Base-by-base conservation (phyloP, 768 basidiomycete species). In the Leucosporidium creatinivorum region DNA sequence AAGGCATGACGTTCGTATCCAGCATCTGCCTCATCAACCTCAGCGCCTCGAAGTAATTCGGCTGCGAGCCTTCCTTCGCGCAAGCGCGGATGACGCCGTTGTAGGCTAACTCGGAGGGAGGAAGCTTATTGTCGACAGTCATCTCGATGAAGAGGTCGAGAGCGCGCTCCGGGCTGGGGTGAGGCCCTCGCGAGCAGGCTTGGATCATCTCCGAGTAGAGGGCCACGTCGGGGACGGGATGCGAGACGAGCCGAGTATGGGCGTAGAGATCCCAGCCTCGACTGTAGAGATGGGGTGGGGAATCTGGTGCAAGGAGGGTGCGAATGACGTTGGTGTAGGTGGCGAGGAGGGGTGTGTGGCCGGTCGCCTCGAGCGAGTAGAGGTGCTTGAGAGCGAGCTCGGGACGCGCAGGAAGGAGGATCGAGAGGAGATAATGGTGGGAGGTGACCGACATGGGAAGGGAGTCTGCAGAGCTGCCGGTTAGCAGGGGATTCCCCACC, bases 201-300 rank as follows among this genome's bases (percentile, higher is more conserved):
- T 84, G 83, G 73, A 99, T 91, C 92, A 99, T 96, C 47, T 84
- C 76, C 0, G 86, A 83, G 79, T 91, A 98, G 10, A 93, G 80
- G 28, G 82, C 77, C 19, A 81, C 81, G 69, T 88, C 85, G 0
- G 93, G 93, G 5, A 80, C 79, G 1, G 91, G 86, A 76, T 98
- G 92, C 1, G 94, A 91, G 19, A 90, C 89, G 68, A 96, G 93
- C 56, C 94, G 89, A 89, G 96, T 93, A 78, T 99, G 94, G 3
- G 89, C 81, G 77, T 91, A 97, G 50, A 97, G 83, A 75, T 98
- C 91, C 91, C 91, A 96, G 4, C 89, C 93, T 68, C 90, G 87
- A 8, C 75, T 70, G 65, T 80, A 31, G 81, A 79, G 52, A 81
- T 80, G 73, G 84, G 84, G 44, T 86, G 85, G 55, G 81, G 77